Evolutionary conservation across 768 basidiomycete genomes (phyloP), one percentile per base, ranked within the genome.

Genomic region (Melanogaster broomeanus): DNA sequence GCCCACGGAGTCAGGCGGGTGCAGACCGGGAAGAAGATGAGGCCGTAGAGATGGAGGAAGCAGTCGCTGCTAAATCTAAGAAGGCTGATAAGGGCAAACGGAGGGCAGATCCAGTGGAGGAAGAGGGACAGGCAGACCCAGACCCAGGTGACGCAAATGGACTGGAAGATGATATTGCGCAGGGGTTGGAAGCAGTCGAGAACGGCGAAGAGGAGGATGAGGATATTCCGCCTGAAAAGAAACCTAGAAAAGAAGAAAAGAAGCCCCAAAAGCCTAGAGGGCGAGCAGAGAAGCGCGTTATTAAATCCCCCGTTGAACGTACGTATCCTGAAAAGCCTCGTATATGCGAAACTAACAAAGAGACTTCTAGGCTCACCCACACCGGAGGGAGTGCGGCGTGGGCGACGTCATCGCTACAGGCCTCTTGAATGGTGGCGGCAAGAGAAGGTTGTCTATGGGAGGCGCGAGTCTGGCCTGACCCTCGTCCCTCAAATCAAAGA

Each of bases 351-450:
- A 16, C 55, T 45, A 18, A 51, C 58, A 60, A 37, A 67, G 31
- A 28, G 18, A 19, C 22, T 21, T 41, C 9, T 40, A 69, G 68
- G 42, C 41, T 68, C 69, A 13, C 60, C 57, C 22, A 49, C 56
- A 11, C 69, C 63, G 22, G 69, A 68, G 0, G 86, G 85, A 21
- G 73, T 89, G 2, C 85, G 93, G 16, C 84, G 88, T 44, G 87
- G 91, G 27, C 72, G 73, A 42, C 84, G 95, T 21, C 74, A 79
- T 47, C 82, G 83, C 28, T 84, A 82, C 60, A 72, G 72, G 43
- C 96, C 95, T 4, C 74, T 98, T 31, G 89, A 91, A 35, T 96
- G 80, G 75, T 98, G 96, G 96, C 82, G 93, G n/a, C 83, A 84
- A 58, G 96, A 98, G 71, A 87, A 84, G 55, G 80, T 93, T 21